These are phyloP conservation scores for Chlamydomonas asymmetrica DNA, from an alignment of 139 green algal genomes.

Conservation along the genomic window DNA sequence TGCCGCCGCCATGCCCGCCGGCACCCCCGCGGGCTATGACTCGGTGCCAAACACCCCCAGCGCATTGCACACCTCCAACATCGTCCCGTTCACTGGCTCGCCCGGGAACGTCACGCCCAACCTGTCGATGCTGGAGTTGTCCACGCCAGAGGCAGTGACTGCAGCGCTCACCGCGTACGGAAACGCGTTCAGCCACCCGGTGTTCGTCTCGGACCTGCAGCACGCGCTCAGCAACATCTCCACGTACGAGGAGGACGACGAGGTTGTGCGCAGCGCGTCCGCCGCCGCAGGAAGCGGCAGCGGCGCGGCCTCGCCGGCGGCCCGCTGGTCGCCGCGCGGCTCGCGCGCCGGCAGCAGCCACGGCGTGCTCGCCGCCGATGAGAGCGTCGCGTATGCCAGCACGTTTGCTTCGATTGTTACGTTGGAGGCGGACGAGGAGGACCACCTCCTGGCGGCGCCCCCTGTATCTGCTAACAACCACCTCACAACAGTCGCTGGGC, in stretches of 20 bases:
- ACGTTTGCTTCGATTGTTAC: too few species aligned
- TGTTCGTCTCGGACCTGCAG: slow-evolving; percentile 22
- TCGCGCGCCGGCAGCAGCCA: too few species aligned
- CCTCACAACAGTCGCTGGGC: too few species aligned
- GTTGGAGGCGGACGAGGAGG: too few species aligned
- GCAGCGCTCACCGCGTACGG: slow-evolving; percentile 23
- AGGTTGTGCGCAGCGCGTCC: too few species aligned
- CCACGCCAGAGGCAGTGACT: slow-evolving; percentile 18
- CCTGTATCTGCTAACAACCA: too few species aligned
- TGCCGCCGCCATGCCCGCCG: not conserved
- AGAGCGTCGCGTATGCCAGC: too few species aligned
- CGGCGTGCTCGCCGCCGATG: too few species aligned
- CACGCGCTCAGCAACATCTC: slow-evolving; percentile 9
- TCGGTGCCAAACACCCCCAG: not conserved
- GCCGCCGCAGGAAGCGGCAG: too few species aligned
- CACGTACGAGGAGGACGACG: slow-evolving; percentile 20
- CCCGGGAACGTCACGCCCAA: slow-evolving; percentile 3
- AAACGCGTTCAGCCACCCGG: slow-evolving; percentile 11
- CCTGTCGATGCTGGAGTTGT: slow-evolving; percentile 24
- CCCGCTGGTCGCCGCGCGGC: too few species aligned
- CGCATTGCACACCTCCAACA: not conserved
- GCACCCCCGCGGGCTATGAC: not conserved
- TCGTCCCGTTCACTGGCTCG: slow-evolving; percentile 16
- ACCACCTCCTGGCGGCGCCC: too few species aligned
- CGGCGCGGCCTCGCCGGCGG: too few species aligned